Conservation (phyloP, 163 green algal species). For the Chloromonas sp. region DNA sequence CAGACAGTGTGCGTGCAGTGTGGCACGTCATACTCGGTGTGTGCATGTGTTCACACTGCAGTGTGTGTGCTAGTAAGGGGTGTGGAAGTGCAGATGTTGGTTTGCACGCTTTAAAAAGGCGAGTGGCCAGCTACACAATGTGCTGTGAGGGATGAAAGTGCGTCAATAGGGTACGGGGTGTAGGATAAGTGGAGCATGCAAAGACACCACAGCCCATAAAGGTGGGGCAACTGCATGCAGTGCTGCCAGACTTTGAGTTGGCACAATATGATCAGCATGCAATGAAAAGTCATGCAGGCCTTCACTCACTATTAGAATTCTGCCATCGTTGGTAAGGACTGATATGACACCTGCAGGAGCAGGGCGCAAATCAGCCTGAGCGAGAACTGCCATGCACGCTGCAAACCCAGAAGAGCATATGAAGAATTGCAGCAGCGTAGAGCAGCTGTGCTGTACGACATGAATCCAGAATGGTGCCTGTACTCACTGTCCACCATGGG, state of each 20-base stretch:
- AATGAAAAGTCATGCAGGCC: neutral
- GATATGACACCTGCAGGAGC: slow-evolving; percentile 59
- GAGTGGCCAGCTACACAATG: neutral
- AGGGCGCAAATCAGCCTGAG: too few relatives aligned
- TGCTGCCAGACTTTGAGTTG: too few relatives aligned
- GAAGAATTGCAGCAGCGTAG: neutral
- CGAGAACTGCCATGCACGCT: neutral
- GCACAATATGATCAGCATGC: too few relatives aligned
- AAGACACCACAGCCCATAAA: too few relatives aligned
- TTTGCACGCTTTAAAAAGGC: neutral
- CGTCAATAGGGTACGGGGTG: too few relatives aligned
- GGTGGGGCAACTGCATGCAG: too few relatives aligned
- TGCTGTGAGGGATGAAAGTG: neutral
- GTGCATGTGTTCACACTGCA: neutral
- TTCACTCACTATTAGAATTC: slow-evolving; percentile 68
- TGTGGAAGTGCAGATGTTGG: neutral
- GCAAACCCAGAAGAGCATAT: neutral
- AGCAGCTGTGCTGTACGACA: too few relatives aligned
- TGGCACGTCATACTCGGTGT: neutral
- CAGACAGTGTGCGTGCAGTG: neutral
- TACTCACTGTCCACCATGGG: slow-evolving; percentile 14
- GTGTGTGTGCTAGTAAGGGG: neutral
- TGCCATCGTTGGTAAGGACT: slow-evolving; percentile 84
- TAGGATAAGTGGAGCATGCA: too few relatives aligned
- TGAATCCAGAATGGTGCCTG: neutral